Conservation (phyloP, 1,139 yeast genomes). For the Schizosaccharomyces versatilis region DNA sequence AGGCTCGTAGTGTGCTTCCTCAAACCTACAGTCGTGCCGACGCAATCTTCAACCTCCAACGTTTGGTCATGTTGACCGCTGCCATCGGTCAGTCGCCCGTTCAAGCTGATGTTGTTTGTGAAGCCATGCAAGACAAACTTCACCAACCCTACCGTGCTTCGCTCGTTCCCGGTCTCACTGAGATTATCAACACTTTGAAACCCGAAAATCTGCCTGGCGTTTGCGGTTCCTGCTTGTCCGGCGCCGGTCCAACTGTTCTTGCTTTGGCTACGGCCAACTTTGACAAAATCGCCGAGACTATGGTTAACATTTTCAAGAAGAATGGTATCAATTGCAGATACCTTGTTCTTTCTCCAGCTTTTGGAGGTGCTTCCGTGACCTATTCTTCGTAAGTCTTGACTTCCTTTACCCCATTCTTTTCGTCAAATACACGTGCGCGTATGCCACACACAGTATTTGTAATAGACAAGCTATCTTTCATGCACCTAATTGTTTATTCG, state of each 20-base stretch:
- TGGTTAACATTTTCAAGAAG: constrained; percentile 42
- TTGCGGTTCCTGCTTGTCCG: constrained; percentile 82
- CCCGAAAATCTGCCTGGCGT: constrained; percentile 68
- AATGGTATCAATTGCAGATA: constrained; percentile 54
- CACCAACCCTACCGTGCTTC: constrained; percentile 82
- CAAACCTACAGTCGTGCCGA: constrained; percentile 56
- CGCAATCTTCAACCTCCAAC: constrained; percentile 67
- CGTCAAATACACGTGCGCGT: too few species aligned
- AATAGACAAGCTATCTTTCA: too few species aligned
- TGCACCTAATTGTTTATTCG: too few species aligned
- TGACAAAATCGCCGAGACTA: constrained; percentile 60
- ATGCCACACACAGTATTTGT: too few species aligned
- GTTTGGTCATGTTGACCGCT: constrained; percentile 52
- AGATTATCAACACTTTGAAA: constrained; percentile 57
- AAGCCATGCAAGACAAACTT: constrained; percentile 88
- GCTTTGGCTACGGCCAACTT: constrained; percentile 79
- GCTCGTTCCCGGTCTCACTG: constrained; percentile 63
- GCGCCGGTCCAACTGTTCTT: constrained; percentile 93
- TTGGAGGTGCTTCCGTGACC: constrained; percentile 43
- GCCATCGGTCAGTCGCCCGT: constrained; percentile 73
- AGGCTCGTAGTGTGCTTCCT: constrained; percentile 75
- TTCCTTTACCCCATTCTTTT: too few species aligned
- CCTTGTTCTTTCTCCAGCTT: constrained; percentile 67
- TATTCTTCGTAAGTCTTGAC: constrained; percentile 11
- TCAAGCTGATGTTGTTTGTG: constrained; percentile 57